Evolutionary conservation across 2,329 filamentous ascomycete genomes (phyloP).

Genomic region (Sporothrix pallida): DNA sequence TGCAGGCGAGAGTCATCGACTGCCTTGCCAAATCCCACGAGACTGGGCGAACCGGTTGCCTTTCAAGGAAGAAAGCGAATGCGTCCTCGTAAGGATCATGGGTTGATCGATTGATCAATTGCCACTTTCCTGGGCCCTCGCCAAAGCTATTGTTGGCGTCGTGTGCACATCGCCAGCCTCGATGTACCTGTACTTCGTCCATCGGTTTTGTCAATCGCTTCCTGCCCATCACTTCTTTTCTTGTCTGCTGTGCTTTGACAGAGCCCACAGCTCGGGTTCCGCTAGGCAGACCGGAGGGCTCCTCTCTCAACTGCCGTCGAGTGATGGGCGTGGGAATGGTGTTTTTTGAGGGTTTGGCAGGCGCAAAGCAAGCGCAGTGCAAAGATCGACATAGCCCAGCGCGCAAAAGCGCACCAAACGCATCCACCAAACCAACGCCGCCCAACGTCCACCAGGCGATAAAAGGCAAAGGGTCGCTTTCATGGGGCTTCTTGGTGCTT

Average conservation of each 20-base stretch:
- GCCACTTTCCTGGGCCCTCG: not conserved
- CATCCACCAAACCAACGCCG: too few species aligned
- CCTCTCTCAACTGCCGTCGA: slow-evolving; percentile 12
- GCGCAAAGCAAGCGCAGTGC: not conserved
- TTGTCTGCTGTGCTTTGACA: not conserved
- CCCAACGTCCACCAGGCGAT: not conserved
- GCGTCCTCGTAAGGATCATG: not conserved
- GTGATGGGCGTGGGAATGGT: not conserved
- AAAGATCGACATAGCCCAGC: not conserved
- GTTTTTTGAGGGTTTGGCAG: not conserved
- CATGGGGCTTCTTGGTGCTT: too few species aligned
- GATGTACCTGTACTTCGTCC: slow-evolving; percentile 8
- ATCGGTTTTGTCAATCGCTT: not conserved
- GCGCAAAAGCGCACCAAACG: not conserved
- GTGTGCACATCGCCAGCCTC: not conserved
- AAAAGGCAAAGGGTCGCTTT: not conserved
- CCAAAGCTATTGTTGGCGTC: not conserved
- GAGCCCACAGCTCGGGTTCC: not conserved
- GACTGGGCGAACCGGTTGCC: not conserved
- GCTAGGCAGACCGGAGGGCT: slow-evolving; percentile 3
- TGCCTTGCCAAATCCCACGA: not conserved
- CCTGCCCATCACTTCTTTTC: not conserved
- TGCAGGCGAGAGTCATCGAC: not conserved
- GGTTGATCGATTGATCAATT: not conserved
- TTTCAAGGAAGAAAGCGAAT: not conserved